Conservation (phyloP, 176 grass and related monocot species). For the Oryza meyeriana region DNA sequence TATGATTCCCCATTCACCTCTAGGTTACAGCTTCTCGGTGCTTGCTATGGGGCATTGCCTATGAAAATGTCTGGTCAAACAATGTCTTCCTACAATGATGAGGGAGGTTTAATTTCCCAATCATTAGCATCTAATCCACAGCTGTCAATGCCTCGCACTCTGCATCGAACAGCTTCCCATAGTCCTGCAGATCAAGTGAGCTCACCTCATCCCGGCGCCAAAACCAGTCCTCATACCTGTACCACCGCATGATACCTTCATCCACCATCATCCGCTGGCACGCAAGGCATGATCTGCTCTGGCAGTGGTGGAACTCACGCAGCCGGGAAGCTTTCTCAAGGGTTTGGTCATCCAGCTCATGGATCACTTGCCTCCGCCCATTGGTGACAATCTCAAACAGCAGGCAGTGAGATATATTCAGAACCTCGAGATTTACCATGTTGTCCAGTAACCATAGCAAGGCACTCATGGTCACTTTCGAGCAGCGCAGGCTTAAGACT, state of each 20-base stretch:
- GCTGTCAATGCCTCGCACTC: slow-evolving; percentile 62
- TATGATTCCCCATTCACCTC: slow-evolving; percentile 35
- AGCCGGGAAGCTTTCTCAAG: slow-evolving; percentile 52
- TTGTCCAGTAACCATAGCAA: slow-evolving; percentile 52
- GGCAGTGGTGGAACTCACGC: slow-evolving; percentile 75
- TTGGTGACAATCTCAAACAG: slow-evolving; percentile 40
- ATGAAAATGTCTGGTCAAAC: slow-evolving; percentile 27
- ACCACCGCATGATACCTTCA: slow-evolving; percentile 96
- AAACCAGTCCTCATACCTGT: slow-evolving; percentile 83
- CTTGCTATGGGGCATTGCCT: slow-evolving; percentile 36
- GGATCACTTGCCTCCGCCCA: slow-evolving; percentile 62
- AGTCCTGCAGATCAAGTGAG: slow-evolving; percentile 78
- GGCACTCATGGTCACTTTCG: slow-evolving; percentile 66
- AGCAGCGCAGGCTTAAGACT: slow-evolving; percentile 86
- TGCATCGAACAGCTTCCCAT: slow-evolving; percentile 76
- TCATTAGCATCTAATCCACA: slow-evolving; percentile 42
- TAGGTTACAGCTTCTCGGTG: slow-evolving; percentile 22
- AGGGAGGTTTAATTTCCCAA: slow-evolving; percentile 7
- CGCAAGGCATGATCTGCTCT: slow-evolving; percentile 53
- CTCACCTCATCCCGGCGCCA: slow-evolving; percentile 86
- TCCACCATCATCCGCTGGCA: slow-evolving; percentile 86
- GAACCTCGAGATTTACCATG: slow-evolving; percentile 66
- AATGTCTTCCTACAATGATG: slow-evolving; percentile 30
- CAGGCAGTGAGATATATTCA: slow-evolving; percentile 92
- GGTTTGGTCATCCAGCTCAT: slow-evolving; percentile 55